phyloP scores from a whole-genome alignment of 164 flowering plant genomes.

The Aristolochia contorta region DNA sequence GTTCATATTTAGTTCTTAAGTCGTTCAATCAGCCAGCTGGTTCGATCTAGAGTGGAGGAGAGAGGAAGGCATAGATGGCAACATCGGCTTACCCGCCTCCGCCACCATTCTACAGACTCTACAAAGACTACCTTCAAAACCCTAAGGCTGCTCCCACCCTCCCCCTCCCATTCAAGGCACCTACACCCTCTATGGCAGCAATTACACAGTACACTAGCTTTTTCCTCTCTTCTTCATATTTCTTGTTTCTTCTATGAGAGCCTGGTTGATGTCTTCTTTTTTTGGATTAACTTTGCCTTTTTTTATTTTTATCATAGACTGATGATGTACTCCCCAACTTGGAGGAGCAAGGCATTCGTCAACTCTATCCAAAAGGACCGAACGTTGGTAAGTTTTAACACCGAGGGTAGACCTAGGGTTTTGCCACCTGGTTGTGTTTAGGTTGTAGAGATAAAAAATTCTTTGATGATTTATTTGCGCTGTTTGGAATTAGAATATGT shows the following conservation, averaged over 20 bases:
- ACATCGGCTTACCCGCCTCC: constrained; percentile 94
- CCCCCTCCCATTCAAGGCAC: constrained; percentile 87
- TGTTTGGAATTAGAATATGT: not conserved
- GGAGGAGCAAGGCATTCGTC: constrained; percentile 96
- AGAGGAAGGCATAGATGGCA: constrained; percentile 28
- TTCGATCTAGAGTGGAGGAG: not conserved
- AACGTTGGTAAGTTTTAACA: constrained; percentile 51
- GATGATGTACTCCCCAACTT: constrained; percentile 89
- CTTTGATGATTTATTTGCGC: not conserved
- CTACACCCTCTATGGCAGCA: constrained; percentile 61
- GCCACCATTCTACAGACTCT: constrained; percentile 83
- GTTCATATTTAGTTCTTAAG: no score
- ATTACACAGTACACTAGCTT: constrained; percentile 45
- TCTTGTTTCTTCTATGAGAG: not conserved
- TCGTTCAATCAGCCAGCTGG: no score
- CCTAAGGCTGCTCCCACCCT: constrained; percentile 72
- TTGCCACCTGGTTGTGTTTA: not conserved
- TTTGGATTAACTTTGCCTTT: not conserved
- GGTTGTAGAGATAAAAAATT: not conserved
- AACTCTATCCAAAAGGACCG: constrained; percentile 72
- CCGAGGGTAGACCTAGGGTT: no score
- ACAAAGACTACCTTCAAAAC: constrained; percentile 56
- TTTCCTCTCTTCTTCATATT: not conserved
- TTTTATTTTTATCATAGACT: constrained; percentile 34
- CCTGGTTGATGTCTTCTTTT: not conserved